Base-by-base conservation (phyloP, 192 early-diverging fungal species). In the Entomortierella beljakovae region DNA sequence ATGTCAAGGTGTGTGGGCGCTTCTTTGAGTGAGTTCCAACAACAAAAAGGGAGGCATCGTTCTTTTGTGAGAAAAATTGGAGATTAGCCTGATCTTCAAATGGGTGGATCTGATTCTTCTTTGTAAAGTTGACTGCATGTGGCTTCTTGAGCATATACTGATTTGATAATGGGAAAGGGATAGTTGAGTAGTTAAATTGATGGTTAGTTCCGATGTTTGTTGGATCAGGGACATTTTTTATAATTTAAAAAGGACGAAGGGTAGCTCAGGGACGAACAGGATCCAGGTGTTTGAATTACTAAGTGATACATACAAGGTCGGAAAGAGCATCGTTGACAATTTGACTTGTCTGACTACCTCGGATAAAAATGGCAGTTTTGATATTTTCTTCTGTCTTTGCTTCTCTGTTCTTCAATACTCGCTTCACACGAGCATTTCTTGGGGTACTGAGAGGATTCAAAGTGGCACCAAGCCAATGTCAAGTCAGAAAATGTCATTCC, bases 41-140 rank as follows among this genome's bases (percentile, higher is more conserved):
- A 42, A 96, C 91, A 66, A 98, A 92, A 25, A 98, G 85, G 2
- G 96, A 92, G 59, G 93, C 86, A 85, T 99, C 97, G 81, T 98
- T 98, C 85, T 98, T 99, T 75, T 90, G 88, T n/a, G 93, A 90
- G 64, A 98, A 94, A 62, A 98, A 98, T 83, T 99, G 94, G 29
- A 97, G 83, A 40, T 90, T 89, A 28, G 92, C 90, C 16, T 95
- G 90, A 65, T 98, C 94, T 68, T 99, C 98, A 72, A 99, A 99
- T 32, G 98, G 98, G 46, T 94, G 93, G 64, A 99, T 90, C 62
- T 96, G 92, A 72, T 99, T 98, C 81, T 95, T 97, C 73, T 96
- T 97, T 68, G 88, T 88, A 80, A 99, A 97, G 64, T 94, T 88
- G 55, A 96, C 85, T 10, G 90, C 94, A 56, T 97, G 84, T 8